These are phyloP conservation scores for Posidonia oceanica DNA, from an alignment of 116 monocot genomes.

Conservation along the genomic window DNA sequence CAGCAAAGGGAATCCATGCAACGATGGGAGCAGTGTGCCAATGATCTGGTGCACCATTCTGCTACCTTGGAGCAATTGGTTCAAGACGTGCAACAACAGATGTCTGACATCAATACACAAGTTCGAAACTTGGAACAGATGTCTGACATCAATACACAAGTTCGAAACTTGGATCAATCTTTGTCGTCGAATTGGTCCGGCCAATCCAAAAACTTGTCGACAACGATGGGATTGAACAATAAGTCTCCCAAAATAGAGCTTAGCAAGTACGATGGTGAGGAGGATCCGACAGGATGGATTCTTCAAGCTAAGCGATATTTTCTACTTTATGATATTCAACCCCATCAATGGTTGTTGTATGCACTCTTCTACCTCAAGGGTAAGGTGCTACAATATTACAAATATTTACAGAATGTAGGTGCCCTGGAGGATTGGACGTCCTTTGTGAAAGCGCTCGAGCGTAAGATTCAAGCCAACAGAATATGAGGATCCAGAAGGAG, in stretches of 20 bases:
- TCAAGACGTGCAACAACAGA: not conserved
- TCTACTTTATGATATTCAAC: not conserved
- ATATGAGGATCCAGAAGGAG: conserved; percentile 1
- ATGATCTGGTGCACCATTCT: not conserved
- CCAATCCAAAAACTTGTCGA: not conserved
- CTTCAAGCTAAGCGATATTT: not conserved
- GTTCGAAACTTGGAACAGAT: not conserved
- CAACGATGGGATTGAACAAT: not conserved
- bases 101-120: too few species aligned
- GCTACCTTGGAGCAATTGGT: not conserved
- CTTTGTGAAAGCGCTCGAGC: not conserved
- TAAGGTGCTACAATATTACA: conserved; percentile 1
- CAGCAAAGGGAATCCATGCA: not conserved
- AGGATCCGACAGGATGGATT: not conserved
- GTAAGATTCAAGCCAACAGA: not conserved
- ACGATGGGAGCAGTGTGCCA: not conserved
- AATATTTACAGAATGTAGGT: not conserved
- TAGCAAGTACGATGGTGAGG: not conserved
- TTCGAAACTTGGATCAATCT: not conserved
- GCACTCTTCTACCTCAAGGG: not conserved
- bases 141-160: too few species aligned
- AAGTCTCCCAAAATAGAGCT: not conserved
- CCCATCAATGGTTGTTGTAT: not conserved
- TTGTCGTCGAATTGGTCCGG: not conserved
- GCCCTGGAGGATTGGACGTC: not conserved